Percentiles rank a stretch among this genome's conserved stretches.
Conservation (phyloP, 768 basidiomycete species). For the Russula sp. region DNA sequence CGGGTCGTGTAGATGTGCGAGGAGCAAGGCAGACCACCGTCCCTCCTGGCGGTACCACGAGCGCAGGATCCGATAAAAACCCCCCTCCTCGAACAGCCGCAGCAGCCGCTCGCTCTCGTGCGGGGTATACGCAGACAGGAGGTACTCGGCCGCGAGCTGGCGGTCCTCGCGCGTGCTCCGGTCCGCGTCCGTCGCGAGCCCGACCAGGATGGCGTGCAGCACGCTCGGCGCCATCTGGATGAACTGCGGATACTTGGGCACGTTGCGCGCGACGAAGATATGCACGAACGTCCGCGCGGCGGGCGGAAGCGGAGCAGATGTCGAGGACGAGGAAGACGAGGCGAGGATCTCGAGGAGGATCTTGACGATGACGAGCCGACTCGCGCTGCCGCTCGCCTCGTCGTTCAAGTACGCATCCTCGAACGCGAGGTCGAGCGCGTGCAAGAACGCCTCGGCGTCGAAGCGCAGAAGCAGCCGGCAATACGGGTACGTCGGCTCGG, state of each 20-base stretch:
- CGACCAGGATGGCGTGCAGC: slow-evolving; percentile 70
- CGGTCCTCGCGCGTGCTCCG: slow-evolving; percentile 82
- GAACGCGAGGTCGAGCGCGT: too few relatives aligned
- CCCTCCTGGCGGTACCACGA: slow-evolving; percentile 70
- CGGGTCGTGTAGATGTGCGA: slow-evolving; percentile 70
- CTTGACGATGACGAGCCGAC: too few relatives aligned
- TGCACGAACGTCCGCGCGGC: too few relatives aligned
- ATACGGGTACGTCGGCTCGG: too few relatives aligned
- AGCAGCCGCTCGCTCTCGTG: slow-evolving; percentile 65
- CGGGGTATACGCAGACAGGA: slow-evolving; percentile 87
- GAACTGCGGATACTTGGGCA: slow-evolving; percentile 51
- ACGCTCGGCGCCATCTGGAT: slow-evolving; percentile 51
- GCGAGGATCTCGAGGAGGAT: too few relatives aligned
- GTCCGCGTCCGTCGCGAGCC: slow-evolving; percentile 67
- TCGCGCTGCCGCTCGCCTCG: too few relatives aligned
- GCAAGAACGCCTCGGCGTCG: too few relatives aligned
- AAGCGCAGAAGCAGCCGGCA: too few relatives aligned
- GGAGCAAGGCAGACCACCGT: slow-evolving; percentile 68
- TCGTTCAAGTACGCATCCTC: too few relatives aligned
- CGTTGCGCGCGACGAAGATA: too few relatives aligned
- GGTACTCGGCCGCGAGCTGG: slow-evolving; percentile 89
- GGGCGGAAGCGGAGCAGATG: too few relatives aligned
- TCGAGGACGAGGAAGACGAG: too few relatives aligned
- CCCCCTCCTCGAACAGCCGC: slow-evolving; percentile 67
- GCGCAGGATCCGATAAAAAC: slow-evolving; percentile 89